A percentile compares a stretch with the other conserved stretches of the same genome.
Conservation (phyloP, 2,329 filamentous ascomycete species). For the Gaeumannomyces tritici region DNA sequence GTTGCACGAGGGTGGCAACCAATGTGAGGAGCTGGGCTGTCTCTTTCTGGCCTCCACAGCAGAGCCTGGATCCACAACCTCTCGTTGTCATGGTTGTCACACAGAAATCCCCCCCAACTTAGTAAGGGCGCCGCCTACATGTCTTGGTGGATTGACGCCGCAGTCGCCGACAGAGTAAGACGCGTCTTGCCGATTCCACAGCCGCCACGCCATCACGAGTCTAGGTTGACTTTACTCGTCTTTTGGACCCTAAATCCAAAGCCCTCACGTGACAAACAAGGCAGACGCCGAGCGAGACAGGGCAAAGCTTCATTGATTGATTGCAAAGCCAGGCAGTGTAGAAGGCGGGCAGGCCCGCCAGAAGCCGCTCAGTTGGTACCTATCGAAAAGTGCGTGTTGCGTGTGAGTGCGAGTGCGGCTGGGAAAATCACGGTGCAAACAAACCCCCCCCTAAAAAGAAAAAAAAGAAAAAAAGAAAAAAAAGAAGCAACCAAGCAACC, state of each 20-base stretch:
- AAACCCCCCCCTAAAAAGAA: too few relatives aligned
- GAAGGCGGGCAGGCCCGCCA: neutral
- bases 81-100: too few relatives aligned
- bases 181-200: neutral
- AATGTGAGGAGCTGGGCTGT: too few relatives aligned
- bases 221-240: neutral
- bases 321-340: neutral
- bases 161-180: too few relatives aligned
- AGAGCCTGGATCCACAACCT: too few relatives aligned
- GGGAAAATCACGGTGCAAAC: too few relatives aligned
- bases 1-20: too few relatives aligned
- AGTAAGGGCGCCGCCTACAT: too few relatives aligned
- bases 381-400: neutral
- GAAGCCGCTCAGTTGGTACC: too few relatives aligned
- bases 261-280: neutral
- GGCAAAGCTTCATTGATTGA: neutral
- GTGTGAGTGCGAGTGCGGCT: neutral
- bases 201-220: neutral
- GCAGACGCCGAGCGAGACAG: neutral
- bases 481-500: neutral
- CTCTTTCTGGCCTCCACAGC: too few relatives aligned
- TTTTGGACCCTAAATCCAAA: neutral
- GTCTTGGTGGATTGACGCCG: too few relatives aligned
- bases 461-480: neutral
- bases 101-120: too few relatives aligned